Evolutionary conservation across 1,284 basidiomycete genomes (phyloP).

Genomic region (Ustilago trichophora): DNA sequence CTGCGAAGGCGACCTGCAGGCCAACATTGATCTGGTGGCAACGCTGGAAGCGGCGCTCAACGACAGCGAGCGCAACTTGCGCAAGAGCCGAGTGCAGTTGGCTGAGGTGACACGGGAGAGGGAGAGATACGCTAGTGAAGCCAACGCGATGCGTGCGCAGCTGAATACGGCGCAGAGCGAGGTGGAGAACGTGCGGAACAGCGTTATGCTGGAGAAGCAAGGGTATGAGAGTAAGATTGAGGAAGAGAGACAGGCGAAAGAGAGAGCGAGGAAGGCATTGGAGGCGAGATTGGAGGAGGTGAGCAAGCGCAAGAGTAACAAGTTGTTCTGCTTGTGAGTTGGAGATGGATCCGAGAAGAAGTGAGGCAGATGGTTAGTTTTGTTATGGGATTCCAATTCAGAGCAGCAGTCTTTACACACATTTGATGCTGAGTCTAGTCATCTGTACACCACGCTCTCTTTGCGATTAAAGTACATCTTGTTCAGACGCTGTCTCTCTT

Average conservation of each 20-base stretch:
- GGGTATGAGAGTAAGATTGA: slow-evolving; percentile 55
- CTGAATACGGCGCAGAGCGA: slow-evolving; percentile 51
- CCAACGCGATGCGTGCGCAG: slow-evolving; percentile 54
- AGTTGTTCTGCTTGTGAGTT: slow-evolving; percentile 57
- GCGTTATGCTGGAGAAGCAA: slow-evolving; percentile 55
- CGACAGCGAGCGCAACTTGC: slow-evolving; percentile 58
- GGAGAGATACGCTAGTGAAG: slow-evolving; percentile 49
- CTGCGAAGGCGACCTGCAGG: slow-evolving; percentile 87
- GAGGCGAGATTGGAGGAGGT: slow-evolving; percentile 59
- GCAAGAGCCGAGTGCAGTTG: slow-evolving; percentile 61
- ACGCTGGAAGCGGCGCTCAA: slow-evolving; percentile 60
- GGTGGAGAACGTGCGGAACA: slow-evolving; percentile 54
- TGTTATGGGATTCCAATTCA: too few species aligned
- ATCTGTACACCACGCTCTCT: too few species aligned
- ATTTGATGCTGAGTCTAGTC: too few species aligned
- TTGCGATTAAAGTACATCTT: too few species aligned
- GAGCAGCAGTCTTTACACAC: too few species aligned
- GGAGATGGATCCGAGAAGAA: too few species aligned
- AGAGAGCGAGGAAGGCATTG: slow-evolving; percentile 53
- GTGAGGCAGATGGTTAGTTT: too few species aligned
- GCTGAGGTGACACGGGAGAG: slow-evolving; percentile 59
- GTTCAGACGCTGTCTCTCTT: too few species aligned
- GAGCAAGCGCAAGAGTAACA: slow-evolving; percentile 53
- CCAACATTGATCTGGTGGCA: slow-evolving; percentile 86
- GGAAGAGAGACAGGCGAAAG: slow-evolving; percentile 55